Percentiles rank a stretch among this genome's conserved stretches.
Conservation (phyloP, 305 asterid genomes). For the Andrographis paniculata region DNA sequence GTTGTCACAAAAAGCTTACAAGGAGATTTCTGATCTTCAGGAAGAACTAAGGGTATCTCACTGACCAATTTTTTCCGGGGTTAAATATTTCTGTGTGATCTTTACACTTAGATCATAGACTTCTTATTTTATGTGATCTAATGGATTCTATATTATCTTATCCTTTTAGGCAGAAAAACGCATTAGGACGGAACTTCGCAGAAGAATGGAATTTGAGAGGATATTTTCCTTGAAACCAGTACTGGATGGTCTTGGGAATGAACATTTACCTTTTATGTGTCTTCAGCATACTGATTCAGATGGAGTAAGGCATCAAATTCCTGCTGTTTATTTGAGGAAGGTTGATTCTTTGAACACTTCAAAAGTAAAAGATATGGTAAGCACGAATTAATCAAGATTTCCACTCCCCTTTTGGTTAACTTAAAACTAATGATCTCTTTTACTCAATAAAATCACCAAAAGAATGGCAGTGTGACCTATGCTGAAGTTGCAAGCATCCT, state of each 20-base stretch:
- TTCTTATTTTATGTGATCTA: constrained; percentile 16
- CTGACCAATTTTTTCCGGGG: constrained; percentile 17
- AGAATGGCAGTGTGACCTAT: constrained; percentile 8
- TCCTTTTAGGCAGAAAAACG: constrained; percentile 71
- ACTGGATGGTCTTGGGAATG: constrained; percentile 68
- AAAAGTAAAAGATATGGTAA: constrained; percentile 60
- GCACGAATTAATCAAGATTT: constrained; percentile 19
- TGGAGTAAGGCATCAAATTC: constrained; percentile 71
- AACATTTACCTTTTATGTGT: constrained; percentile 75
- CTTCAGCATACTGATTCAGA: constrained; percentile 65
- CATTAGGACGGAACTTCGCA: constrained; percentile 57
- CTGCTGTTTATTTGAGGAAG: constrained; percentile 88
- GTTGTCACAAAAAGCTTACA: constrained; percentile 58
- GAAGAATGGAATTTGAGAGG: constrained; percentile 81
- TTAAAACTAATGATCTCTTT: not conserved
- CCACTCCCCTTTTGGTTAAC: constrained; percentile 6
- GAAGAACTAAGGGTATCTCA: constrained; percentile 73
- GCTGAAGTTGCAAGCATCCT: constrained; percentile 5
- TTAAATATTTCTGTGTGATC: constrained; percentile 15
- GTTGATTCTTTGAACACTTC: constrained; percentile 64
- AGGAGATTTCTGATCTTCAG: constrained; percentile 80
- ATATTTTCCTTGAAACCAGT: constrained; percentile 61
- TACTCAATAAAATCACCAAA: constrained; percentile 6
- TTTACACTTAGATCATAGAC: constrained; percentile 6
- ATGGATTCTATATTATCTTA: constrained; percentile 11